Base-by-base conservation (phyloP, 2,329 filamentous ascomycete species). In the Plectosphaerella cucumerina region DNA sequence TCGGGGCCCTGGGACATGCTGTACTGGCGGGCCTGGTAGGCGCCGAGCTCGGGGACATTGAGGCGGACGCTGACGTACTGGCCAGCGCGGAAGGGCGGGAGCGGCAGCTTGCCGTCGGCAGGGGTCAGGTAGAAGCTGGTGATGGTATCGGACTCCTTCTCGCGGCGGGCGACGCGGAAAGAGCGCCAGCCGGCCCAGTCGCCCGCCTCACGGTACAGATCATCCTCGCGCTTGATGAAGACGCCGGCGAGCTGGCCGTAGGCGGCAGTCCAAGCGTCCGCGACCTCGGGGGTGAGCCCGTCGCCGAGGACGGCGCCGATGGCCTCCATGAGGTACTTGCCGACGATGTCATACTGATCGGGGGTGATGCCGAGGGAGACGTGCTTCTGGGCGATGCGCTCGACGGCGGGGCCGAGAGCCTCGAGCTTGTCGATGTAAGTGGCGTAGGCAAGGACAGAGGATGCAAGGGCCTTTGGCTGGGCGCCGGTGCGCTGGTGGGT, bases 311-410 rank as follows among this genome's bases (percentile, higher is more conserved):
- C 82, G 33, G 78, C 65, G 12, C 77, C 80, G 68, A 92, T 86
- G 2, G 87, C 85, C 46, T 75, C 78, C 17, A 92, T 73, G 2
- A 92, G 76, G 63, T 84, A 77, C 56, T 80, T 76, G 41, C 85
- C 88, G 2, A 92, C 87, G 31, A 90, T 78, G 48, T 74, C 69
- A 64, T 92, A 92, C 49, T 90, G 84, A 20, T 84, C 85, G 0
- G 87, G 76, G 56, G 74, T 70, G 60, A 92, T 80, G 62, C 81
- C 82, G n/a, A 92, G 75, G 1, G 82, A 86, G 21, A 78, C 86
- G 62, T 92, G 88, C 70, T 90, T 91, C 61, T 90, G 82, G 51
- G 84, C 85, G 57, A 93, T 90, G 60, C 85, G 80, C 65, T 89
- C 84, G 14, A 82, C 39, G 33, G 70, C 71, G 31, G 78, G 74